These are phyloP conservation scores for Escovopsis sp. DNA, from an alignment of 2,329 filamentous ascomycete species.

Conservation along the genomic window DNA sequence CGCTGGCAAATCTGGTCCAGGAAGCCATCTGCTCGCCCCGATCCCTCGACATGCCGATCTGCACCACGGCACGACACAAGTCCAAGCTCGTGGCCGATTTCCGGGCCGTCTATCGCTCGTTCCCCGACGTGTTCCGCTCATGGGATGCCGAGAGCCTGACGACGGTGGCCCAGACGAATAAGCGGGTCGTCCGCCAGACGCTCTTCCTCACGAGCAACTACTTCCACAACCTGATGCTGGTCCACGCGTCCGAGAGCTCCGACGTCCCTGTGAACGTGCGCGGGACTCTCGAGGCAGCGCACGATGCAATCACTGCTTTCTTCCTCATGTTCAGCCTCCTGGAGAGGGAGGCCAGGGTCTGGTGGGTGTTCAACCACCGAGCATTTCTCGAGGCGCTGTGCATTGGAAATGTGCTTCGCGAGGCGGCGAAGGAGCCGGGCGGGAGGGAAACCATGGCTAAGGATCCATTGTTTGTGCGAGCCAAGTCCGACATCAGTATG, in stretches of 20 bases:
- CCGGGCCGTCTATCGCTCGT: constrained; percentile 54
- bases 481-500: constrained; percentile 45
- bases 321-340: constrained; percentile 58
- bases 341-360: constrained; percentile 57
- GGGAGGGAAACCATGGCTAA: constrained; percentile 29
- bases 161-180: constrained; percentile 40
- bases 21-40: constrained; percentile 61
- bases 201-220: constrained; percentile 71
- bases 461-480: constrained; percentile 45
- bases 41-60: constrained; percentile 58
- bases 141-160: constrained; percentile 48
- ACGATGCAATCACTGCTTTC: constrained; percentile 59
- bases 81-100: constrained; percentile 55
- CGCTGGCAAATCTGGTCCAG: constrained; percentile 62
- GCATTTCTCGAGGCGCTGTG: constrained; percentile 64
- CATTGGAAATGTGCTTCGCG: constrained; percentile 44
- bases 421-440: constrained; percentile 30
- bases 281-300: constrained; percentile 58
- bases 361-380: constrained; percentile 75
- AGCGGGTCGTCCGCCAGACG: constrained; percentile 56
- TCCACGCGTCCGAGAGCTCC: constrained; percentile 54
- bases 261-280: constrained; percentile 50
- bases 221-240: constrained; percentile 67
- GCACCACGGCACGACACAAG: constrained; percentile 52
- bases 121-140: constrained; percentile 54